phyloP scores from a whole-genome alignment of 257 asterid genomes.

The Solanum commersonii region DNA sequence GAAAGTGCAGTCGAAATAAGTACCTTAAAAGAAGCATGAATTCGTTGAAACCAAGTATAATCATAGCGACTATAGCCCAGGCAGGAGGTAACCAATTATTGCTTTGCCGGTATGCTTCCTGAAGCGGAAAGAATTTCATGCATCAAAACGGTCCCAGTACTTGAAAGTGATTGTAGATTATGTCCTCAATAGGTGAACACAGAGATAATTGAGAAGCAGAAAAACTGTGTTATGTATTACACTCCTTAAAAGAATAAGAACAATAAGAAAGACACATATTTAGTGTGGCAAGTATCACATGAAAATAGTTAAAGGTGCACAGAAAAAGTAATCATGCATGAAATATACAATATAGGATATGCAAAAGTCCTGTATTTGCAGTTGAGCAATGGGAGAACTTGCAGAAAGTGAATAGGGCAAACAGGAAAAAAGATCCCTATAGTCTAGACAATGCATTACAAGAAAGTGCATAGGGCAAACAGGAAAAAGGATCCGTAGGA shows the following conservation, averaged over 20 bases:
- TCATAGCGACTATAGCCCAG: slow-evolving; percentile 53
- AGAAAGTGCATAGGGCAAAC: neutral
- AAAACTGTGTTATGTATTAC: neutral
- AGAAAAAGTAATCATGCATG: neutral
- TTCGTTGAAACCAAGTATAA: slow-evolving; percentile 56
- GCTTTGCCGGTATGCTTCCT: slow-evolving; percentile 40
- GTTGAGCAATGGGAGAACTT: neutral
- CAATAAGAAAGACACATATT: neutral
- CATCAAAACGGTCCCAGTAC: neutral
- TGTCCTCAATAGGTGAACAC: neutral
- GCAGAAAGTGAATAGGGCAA: neutral
- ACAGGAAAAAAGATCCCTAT: neutral
- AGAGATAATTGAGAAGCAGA: neutral
- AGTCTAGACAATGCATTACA: neutral
- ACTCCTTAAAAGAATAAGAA: neutral
- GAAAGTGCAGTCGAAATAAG: neutral
- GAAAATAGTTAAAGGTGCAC: neutral
- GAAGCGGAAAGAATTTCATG: neutral
- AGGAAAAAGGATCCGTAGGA: neutral
- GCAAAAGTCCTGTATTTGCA: neutral
- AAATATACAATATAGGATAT: neutral
- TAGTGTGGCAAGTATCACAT: neutral
- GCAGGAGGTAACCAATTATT: slow-evolving; percentile 61
- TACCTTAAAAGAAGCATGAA: slow-evolving; percentile 62
- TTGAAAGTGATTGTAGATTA: neutral